Conservation (phyloP, 495 filamentous ascomycete genomes). For the Penicillium subrubescens region DNA sequence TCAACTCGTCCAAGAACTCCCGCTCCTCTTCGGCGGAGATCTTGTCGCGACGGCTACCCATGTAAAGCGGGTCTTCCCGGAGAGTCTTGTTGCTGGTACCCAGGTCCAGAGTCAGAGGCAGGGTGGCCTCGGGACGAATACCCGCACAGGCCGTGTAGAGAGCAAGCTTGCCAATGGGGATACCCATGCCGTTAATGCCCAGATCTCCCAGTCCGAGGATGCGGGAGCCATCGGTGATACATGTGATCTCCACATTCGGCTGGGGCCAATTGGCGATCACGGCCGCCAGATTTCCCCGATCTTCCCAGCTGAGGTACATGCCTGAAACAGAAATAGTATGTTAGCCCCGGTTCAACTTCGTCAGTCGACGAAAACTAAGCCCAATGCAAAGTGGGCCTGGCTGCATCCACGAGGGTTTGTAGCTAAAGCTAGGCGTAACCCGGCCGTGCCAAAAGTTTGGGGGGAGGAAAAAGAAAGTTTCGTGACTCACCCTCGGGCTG, state of each 20-base stretch:
- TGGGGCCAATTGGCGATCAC: constrained; percentile 92
- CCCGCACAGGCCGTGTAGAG: constrained; percentile 96
- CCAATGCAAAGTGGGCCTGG: not conserved
- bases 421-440: not conserved
- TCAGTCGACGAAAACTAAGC: constrained; percentile 9
- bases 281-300: constrained; percentile 77
- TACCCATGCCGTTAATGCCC: constrained; percentile 96
- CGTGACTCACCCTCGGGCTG: constrained; percentile 75
- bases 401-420: not conserved
- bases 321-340: constrained; percentile 41
- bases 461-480: not conserved
- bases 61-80: constrained; percentile 89
- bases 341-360: constrained; percentile 33
- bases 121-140: constrained; percentile 88
- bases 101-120: constrained; percentile 88
- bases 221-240: constrained; percentile 94
- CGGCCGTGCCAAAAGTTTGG: not conserved
- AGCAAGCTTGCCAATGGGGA: constrained; percentile 92
- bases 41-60: constrained; percentile 84
- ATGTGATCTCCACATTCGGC: constrained; percentile 86
- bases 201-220: constrained; percentile 96
- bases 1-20: constrained; percentile 97
- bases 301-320: constrained; percentile 89
- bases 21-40: constrained; percentile 77
- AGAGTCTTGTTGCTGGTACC: constrained; percentile 89